Conservation (phyloP, 2,329 filamentous ascomycete genomes). For the Diaporthe helianthi region DNA sequence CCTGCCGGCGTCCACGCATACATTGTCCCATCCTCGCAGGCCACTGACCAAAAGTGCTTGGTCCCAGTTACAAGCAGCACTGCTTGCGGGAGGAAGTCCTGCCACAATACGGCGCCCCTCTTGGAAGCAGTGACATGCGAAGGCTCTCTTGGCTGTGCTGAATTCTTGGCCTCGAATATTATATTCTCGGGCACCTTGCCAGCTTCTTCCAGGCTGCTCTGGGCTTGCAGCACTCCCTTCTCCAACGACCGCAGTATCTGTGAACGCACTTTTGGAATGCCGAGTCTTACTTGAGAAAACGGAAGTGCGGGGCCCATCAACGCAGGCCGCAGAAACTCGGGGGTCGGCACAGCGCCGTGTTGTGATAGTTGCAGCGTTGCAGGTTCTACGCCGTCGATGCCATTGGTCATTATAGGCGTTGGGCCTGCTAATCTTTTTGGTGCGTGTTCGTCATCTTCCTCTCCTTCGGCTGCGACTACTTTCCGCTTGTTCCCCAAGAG, state of each 20-base stretch:
- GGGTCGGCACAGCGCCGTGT: conserved; percentile 70
- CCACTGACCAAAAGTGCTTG: conserved; percentile 88
- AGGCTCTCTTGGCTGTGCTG: conserved; percentile 76
- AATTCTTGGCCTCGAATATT: conserved; percentile 89
- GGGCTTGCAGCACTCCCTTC: conserved; percentile 61
- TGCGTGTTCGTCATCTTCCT: conserved; percentile 71
- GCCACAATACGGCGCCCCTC: conserved; percentile 83
- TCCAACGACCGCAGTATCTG: conserved; percentile 86
- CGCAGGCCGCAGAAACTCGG: conserved; percentile 87
- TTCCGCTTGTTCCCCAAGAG: conserved; percentile 94
- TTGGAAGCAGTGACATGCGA: conserved; percentile 83
- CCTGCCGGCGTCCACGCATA: conserved; percentile 94
- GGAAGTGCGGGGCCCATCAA: conserved; percentile 83
- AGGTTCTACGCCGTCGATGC: conserved; percentile 78
- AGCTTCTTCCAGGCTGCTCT: conserved; percentile 65
- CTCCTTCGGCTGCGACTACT: conserved; percentile 73
- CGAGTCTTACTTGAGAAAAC: conserved; percentile 83
- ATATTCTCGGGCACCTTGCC: conserved; percentile 71
- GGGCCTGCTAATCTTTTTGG: conserved; percentile 67
- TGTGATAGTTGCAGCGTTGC: conserved; percentile 68
- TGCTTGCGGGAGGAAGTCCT: conserved; percentile 87
- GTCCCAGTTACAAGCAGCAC: conserved; percentile 93
- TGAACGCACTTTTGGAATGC: conserved; percentile 84
- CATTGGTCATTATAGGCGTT: conserved; percentile 77
- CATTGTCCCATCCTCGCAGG: conserved; percentile 89